Conservation (phyloP, 805 yeast genomes). For the Lachancea waltii region DNA sequence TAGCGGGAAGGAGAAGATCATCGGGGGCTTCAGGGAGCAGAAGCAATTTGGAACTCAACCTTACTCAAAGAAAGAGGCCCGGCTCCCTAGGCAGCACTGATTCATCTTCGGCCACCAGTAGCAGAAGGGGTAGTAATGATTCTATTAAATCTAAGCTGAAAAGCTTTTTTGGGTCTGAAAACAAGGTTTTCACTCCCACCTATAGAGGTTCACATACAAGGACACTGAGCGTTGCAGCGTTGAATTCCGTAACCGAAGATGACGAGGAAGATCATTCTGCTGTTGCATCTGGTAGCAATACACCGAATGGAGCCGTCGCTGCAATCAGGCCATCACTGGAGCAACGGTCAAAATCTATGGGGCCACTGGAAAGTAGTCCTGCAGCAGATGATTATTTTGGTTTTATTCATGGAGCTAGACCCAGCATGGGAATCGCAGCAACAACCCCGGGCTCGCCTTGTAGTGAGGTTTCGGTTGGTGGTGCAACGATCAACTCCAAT, state of each 20-base stretch:
- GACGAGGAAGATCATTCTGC: conserved; percentile 22
- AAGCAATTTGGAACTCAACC: conserved; percentile 1
- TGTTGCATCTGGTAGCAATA: neutral
- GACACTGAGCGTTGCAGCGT: conserved; percentile 10
- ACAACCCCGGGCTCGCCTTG: conserved; percentile 7
- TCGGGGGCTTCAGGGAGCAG: neutral
- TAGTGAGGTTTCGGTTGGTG: conserved; percentile 3
- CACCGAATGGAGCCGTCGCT: neutral
- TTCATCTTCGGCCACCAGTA: conserved; percentile 2
- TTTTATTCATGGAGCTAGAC: neutral
- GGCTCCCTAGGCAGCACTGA: neutral
- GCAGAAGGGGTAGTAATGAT: conserved; percentile 13
- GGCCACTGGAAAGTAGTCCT: neutral
- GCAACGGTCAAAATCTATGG: conserved; percentile 9
- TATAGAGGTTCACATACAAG: conserved; percentile 7
- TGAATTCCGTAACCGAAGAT: conserved; percentile 24
- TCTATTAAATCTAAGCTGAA: conserved; percentile 11
- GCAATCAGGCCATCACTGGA: conserved; percentile 4
- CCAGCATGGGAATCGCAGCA: neutral
- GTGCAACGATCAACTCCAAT: conserved; percentile 4
- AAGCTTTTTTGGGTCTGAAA: conserved; percentile 10
- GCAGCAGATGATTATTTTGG: conserved; percentile 5
- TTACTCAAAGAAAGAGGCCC: conserved; percentile 1
- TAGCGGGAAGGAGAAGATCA: neutral
- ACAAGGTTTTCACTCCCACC: conserved; percentile 4